Conservation (phyloP, 208 protist genomes). For the Trypanosoma boissoni region DNA sequence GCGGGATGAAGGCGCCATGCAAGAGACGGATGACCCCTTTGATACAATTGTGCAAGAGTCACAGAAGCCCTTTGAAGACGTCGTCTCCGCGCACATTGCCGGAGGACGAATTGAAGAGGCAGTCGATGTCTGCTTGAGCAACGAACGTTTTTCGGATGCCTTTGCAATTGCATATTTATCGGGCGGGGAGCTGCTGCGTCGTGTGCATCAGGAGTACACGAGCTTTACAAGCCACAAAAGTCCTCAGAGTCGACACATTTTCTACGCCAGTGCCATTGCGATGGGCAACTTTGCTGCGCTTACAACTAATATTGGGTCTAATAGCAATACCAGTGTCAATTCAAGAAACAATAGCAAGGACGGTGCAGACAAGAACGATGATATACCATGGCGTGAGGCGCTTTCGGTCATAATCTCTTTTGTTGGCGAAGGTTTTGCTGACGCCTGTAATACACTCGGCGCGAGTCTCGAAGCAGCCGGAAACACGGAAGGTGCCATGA, state of each 20-base stretch:
- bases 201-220: constrained; percentile 65
- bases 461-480: constrained; percentile 36
- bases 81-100: constrained; percentile 51
- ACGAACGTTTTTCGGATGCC: constrained; percentile 65
- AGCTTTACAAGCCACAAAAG: constrained; percentile 27
- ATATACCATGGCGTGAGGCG: constrained; percentile 70
- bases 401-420: constrained; percentile 70
- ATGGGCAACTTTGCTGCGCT: constrained; percentile 57
- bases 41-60: constrained; percentile 52
- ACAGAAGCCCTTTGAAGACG: constrained; percentile 62
- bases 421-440: constrained; percentile 65
- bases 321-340: no score
- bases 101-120: constrained; percentile 64
- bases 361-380: no score
- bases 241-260: constrained; percentile 57
- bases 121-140: constrained; percentile 68
- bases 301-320: constrained; percentile 26
- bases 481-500: constrained; percentile 66
- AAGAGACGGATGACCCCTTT: constrained; percentile 60
- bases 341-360: no score
- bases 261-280: constrained; percentile 65
- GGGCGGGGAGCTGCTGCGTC: constrained; percentile 50
- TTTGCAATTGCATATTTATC: constrained; percentile 71
- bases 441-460: constrained; percentile 62
- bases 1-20: constrained; percentile 5